These are phyloP conservation scores for Xylariales sp. DNA, from an alignment of 2,329 filamentous ascomycete species.

Conservation along the genomic window DNA sequence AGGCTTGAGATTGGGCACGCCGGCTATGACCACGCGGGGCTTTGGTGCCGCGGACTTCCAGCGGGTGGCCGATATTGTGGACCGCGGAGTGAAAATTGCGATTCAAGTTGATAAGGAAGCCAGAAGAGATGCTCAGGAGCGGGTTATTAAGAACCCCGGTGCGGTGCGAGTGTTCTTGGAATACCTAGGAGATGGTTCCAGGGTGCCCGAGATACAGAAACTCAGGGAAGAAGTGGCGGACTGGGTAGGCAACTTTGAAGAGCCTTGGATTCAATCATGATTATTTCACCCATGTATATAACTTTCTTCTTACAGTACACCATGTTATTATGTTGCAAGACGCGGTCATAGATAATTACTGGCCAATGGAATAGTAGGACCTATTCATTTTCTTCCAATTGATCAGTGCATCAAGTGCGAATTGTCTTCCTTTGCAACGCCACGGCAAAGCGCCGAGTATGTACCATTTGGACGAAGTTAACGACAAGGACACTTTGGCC, in stretches of 20 bases:
- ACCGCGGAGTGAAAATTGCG: slow-evolving; percentile 76
- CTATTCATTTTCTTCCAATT: no score
- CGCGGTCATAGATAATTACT: no score
- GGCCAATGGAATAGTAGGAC: no score
- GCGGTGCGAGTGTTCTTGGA: slow-evolving; percentile 65
- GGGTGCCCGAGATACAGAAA: slow-evolving; percentile 67
- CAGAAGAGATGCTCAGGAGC: slow-evolving; percentile 63
- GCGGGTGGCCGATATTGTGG: slow-evolving; percentile 79
- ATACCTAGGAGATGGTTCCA: slow-evolving; percentile 63
- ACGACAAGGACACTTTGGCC: no score
- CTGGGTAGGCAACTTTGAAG: slow-evolving; percentile 70
- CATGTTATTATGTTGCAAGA: no score
- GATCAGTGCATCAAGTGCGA: no score
- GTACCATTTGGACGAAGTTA: no score
- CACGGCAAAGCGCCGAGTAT: no score
- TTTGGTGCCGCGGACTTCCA: slow-evolving; percentile 86
- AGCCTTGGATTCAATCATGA: slow-evolving; percentile 75
- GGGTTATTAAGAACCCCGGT: slow-evolving; percentile 62
- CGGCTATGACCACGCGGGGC: slow-evolving; percentile 96
- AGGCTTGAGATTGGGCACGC: slow-evolving; percentile 89
- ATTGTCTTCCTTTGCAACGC: no score
- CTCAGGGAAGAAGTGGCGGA: slow-evolving; percentile 71
- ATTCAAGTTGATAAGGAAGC: slow-evolving; percentile 70
- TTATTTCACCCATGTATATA: no score
- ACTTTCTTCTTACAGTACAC: no score